Evolutionary conservation across 1,139 yeast genomes (phyloP).

Genomic region (Tardiomyces digboiensis): DNA sequence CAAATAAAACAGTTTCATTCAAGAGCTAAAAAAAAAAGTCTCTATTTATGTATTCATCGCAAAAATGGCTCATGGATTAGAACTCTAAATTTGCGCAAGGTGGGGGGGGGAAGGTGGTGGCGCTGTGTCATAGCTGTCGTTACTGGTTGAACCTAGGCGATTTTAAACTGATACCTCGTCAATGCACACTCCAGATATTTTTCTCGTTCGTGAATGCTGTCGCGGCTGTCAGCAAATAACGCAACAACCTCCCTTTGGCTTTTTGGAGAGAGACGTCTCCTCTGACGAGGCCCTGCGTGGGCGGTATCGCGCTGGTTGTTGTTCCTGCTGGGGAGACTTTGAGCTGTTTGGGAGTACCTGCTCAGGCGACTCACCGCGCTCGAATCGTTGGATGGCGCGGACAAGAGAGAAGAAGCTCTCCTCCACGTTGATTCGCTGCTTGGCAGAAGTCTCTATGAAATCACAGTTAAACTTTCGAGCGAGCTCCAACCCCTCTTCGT

Average conservation of each 20-base stretch:
- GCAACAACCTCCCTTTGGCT: slow-evolving; percentile 6
- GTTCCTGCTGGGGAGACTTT: neutral
- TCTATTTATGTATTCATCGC: too few species aligned
- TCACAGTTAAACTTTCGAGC: slow-evolving; percentile 72
- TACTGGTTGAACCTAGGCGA: too few species aligned
- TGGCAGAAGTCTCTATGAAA: slow-evolving; percentile 89
- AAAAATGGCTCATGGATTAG: too few species aligned
- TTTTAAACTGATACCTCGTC: too few species aligned
- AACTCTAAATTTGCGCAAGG: too few species aligned
- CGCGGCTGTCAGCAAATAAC: slow-evolving; percentile 4
- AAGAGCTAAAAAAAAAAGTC: too few species aligned
- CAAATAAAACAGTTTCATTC: slow-evolving; percentile 9
- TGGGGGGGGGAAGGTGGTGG: too few species aligned
- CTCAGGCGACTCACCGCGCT: neutral
- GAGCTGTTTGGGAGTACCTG: neutral
- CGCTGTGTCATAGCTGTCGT: too few species aligned
- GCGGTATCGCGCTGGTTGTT: neutral
- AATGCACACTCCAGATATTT: too few species aligned
- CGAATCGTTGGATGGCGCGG: neutral
- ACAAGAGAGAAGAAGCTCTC: slow-evolving; percentile 50
- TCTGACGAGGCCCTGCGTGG: neutral
- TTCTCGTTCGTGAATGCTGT: too few species aligned
- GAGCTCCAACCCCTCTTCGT: slow-evolving; percentile 69
- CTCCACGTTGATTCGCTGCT: slow-evolving; percentile 88
- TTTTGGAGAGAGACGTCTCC: neutral